Conservation (phyloP, 2,329 filamentous ascomycete genomes). For the Ceratocystiopsis minuta region DNA sequence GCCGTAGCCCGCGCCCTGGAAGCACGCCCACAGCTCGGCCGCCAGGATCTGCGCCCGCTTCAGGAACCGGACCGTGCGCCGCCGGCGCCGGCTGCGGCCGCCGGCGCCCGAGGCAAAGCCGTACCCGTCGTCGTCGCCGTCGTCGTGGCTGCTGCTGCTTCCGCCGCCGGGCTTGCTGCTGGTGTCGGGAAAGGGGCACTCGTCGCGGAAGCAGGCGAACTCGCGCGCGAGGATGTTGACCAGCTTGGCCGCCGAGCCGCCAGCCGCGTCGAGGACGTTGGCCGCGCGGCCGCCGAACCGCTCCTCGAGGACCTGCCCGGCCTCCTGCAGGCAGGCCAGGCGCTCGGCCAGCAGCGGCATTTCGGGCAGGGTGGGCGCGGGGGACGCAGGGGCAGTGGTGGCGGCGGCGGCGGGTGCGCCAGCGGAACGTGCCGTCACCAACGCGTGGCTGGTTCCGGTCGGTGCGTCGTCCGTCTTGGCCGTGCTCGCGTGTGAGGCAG, state of each 20-base stretch:
- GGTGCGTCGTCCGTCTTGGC: too few species aligned
- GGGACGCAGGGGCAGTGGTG: too few species aligned
- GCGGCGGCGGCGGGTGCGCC: too few species aligned
- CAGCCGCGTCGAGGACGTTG: slow-evolving; percentile 55
- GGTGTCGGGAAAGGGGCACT: slow-evolving; percentile 31
- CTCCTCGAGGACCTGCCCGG: slow-evolving; percentile 62
- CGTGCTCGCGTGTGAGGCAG: too few species aligned
- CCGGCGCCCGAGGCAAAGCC: too few species aligned
- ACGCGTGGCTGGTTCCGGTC: too few species aligned
- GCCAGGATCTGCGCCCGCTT: slow-evolving; percentile 94
- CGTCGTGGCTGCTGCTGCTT: too few species aligned
- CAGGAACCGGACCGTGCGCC: slow-evolving; percentile 56
- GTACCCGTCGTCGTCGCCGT: too few species aligned
- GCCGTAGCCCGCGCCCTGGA: slow-evolving; percentile 64
- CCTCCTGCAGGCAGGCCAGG: slow-evolving; percentile 63
- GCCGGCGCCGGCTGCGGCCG: slow-evolving; percentile 40
- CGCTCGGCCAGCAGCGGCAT: slow-evolving; percentile 73
- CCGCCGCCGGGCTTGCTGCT: too few species aligned
- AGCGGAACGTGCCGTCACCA: too few species aligned
- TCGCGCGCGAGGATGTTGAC: slow-evolving; percentile 72
- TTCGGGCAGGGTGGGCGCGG: slow-evolving; percentile 17
- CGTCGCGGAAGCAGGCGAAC: slow-evolving; percentile 76
- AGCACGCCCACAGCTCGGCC: slow-evolving; percentile 92
- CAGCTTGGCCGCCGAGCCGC: slow-evolving; percentile 62
- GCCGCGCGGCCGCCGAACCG: slow-evolving; percentile 58